A percentile compares a stretch with the other conserved stretches of the same genome.
Conservation (phyloP, 2,329 filamentous ascomycete species). For the Penicillium brevicompactum region DNA sequence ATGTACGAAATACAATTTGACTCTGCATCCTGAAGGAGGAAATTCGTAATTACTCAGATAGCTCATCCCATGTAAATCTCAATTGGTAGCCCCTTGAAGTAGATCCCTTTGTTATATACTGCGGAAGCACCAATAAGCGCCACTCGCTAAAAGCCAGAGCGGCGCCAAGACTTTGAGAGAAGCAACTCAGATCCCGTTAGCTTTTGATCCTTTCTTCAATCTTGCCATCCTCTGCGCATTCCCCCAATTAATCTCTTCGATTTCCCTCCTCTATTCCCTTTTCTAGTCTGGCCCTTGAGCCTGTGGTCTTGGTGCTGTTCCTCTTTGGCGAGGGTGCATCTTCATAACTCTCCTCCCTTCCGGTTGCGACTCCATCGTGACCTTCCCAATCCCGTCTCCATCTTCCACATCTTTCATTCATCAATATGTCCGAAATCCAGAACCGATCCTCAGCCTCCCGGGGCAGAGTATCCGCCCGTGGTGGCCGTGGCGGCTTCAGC, state of each 20-base stretch:
- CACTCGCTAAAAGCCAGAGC: slow-evolving; percentile 37
- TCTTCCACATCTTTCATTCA: slow-evolving; percentile 38
- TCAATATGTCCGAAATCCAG: slow-evolving; percentile 91
- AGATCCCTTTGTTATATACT: slow-evolving; percentile 6
- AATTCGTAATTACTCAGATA: background rate
- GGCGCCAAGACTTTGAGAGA: slow-evolving; percentile 27
- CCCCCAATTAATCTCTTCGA: slow-evolving; percentile 24
- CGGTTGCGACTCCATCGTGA: slow-evolving; percentile 27
- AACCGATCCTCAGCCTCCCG: slow-evolving; percentile 78
- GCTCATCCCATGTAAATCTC: background rate
- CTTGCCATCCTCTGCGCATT: slow-evolving; percentile 21
- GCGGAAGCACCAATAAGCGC: slow-evolving; percentile 26
- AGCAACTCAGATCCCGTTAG: slow-evolving; percentile 31
- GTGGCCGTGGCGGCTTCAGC: slow-evolving; percentile 76
- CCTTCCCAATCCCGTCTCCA: slow-evolving; percentile 28
- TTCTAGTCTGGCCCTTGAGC: slow-evolving; percentile 33
- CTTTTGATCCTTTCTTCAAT: slow-evolving; percentile 30
- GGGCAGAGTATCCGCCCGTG: slow-evolving; percentile 87
- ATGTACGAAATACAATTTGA: background rate
- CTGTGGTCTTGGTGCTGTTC: slow-evolving; percentile 40
- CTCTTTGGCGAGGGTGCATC: slow-evolving; percentile 43
- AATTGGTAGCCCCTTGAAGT: background rate
- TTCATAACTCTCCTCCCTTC: slow-evolving; percentile 32
- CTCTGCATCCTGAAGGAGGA: background rate
- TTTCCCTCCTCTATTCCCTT: slow-evolving; percentile 20